phyloP scores from a whole-genome alignment of 106 monocot genomes.

The Phalaenopsis aphrodite region DNA sequence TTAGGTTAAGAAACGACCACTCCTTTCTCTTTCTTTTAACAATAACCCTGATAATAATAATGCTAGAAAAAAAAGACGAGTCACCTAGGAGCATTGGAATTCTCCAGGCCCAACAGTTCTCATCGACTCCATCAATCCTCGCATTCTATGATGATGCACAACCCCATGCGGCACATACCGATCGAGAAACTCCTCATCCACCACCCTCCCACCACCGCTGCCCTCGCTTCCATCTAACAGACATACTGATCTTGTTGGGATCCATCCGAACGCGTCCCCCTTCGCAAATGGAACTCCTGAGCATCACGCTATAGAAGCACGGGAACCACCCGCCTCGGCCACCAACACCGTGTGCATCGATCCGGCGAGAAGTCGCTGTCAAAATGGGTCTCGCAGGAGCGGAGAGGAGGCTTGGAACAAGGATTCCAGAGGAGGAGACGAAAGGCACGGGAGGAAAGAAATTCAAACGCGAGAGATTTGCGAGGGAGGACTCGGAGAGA shows the following conservation, averaged over 20 bases:
- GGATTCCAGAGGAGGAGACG: slow-evolving; percentile 51
- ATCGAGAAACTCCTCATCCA: slow-evolving; percentile 52
- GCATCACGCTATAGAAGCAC: slow-evolving; percentile 70
- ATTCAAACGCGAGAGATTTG: slow-evolving; percentile 24
- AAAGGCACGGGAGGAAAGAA: slow-evolving; percentile 84
- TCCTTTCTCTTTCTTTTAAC: no score
- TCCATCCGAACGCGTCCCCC: slow-evolving; percentile 65
- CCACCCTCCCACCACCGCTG: slow-evolving; percentile 15
- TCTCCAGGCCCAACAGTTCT: slow-evolving; percentile 38
- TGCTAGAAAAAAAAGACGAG: not conserved
- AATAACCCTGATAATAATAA: not conserved
- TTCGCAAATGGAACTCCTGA: slow-evolving; percentile 75
- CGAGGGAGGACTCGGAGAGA: slow-evolving; percentile 22
- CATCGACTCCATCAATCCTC: slow-evolving; percentile 49
- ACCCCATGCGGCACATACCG: slow-evolving; percentile 34
- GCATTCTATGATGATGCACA: slow-evolving; percentile 65
- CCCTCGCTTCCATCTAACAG: slow-evolving; percentile 16
- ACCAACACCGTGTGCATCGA: slow-evolving; percentile 23
- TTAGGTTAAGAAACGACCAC: no score
- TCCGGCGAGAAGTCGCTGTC: slow-evolving; percentile 62
- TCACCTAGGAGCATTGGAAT: slow-evolving; percentile 70
- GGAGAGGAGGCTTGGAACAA: slow-evolving; percentile 15
- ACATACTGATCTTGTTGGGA: slow-evolving; percentile 66
- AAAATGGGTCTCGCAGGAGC: slow-evolving; percentile 90
- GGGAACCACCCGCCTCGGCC: slow-evolving; percentile 36